Conservation (phyloP, 306 rosid species). For the Rosa lucieae region DNA sequence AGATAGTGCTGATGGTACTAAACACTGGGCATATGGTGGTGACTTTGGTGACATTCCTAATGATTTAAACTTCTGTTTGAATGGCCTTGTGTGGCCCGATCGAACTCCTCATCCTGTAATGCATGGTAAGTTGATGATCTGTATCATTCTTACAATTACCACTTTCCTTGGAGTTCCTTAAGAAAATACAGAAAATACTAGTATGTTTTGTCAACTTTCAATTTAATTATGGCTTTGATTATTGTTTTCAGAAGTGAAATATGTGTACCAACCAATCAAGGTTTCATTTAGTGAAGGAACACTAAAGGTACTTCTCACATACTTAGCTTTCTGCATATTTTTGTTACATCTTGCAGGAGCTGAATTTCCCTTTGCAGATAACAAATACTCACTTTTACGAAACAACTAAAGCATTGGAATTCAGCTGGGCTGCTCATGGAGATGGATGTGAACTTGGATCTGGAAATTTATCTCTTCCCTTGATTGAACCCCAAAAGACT, state of each 20-base stretch:
- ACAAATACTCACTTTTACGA: constrained; percentile 67
- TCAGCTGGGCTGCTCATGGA: constrained; percentile 75
- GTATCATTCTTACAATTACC: constrained; percentile 1
- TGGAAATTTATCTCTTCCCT: constrained; percentile 57
- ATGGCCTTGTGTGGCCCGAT: constrained; percentile 81
- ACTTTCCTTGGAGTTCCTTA: neutral
- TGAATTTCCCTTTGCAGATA: constrained; percentile 50
- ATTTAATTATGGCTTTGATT: constrained; percentile 25
- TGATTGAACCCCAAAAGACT: constrained; percentile 64
- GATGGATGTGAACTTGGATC: constrained; percentile 72
- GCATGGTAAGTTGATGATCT: constrained; percentile 53
- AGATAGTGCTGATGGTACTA: constrained; percentile 48
- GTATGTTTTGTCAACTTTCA: neutral
- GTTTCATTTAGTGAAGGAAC: constrained; percentile 49
- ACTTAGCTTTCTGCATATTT: constrained; percentile 5
- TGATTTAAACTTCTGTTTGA: constrained; percentile 84
- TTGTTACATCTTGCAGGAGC: constrained; percentile 16
- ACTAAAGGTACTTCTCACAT: constrained; percentile 52
- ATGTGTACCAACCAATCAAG: constrained; percentile 84
- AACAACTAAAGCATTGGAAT: constrained; percentile 74
- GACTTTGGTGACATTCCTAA: constrained; percentile 90
- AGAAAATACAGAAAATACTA: neutral
- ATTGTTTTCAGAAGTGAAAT: constrained; percentile 76
- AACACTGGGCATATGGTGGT: constrained; percentile 98
- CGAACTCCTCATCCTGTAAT: constrained; percentile 93